A percentile compares a stretch with the other conserved stretches of the same genome.
Evolutionary conservation across 129 eudicot genomes (phyloP).

Genomic region (Erigeron canadensis): DNA sequence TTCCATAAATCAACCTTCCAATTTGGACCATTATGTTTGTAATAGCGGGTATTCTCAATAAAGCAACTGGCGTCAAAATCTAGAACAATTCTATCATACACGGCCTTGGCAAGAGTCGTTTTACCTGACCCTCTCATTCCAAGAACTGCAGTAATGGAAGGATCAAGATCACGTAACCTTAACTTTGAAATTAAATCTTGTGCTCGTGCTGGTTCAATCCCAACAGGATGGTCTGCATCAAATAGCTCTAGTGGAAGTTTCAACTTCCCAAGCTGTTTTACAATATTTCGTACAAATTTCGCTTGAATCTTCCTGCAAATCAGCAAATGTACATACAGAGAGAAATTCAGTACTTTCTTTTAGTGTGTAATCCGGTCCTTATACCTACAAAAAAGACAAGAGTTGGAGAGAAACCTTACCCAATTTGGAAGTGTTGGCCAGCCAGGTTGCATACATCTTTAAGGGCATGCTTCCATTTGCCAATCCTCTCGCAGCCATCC

Average conservation of each 20-base stretch:
- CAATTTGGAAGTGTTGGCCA: not conserved
- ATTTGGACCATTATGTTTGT: not conserved
- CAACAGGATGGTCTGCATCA: too few species aligned
- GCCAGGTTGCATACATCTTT: too few species aligned
- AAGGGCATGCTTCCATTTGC: not conserved
- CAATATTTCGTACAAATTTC: too few species aligned
- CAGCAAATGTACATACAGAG: too few species aligned
- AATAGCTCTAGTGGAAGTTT: too few species aligned
- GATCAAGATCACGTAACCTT: not conserved
- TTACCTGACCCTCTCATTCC: not conserved
- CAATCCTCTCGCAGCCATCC: not conserved
- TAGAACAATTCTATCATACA: not conserved
- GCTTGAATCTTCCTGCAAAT: too few species aligned
- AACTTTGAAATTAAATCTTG: not conserved
- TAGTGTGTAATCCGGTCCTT: too few species aligned
- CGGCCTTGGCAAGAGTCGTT: not conserved
- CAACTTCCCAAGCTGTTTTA: too few species aligned
- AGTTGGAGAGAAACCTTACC: not conserved
- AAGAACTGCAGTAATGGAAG: not conserved
- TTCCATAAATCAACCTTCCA: not conserved
- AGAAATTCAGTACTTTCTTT: too few species aligned
- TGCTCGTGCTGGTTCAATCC: too few species aligned
- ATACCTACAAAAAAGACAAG: too few species aligned
- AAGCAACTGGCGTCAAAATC: not conserved
- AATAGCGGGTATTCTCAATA: not conserved